A percentile compares a stretch with the other conserved stretches of the same genome.
Conservation (phyloP, 139 green algal genomes). For the Haematococcus lacustris region DNA sequence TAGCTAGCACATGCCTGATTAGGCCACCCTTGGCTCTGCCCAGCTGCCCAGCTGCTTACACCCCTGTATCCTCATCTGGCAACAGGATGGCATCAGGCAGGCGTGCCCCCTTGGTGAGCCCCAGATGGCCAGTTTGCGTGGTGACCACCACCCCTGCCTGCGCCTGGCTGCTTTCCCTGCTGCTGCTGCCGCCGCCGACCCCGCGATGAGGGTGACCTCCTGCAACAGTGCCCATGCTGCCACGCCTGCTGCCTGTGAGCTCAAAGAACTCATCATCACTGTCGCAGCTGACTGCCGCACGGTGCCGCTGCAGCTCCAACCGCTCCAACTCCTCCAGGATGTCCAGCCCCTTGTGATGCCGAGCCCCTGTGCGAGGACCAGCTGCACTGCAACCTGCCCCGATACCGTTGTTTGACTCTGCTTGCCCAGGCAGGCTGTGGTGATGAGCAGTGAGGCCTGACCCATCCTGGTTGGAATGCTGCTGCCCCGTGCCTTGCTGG, state of each 20-base stretch:
- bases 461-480: no score
- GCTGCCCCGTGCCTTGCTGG: no score
- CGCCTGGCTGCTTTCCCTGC: background rate
- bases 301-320: constrained; percentile 19
- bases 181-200: background rate
- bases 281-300: background rate
- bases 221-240: no score
- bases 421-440: no score
- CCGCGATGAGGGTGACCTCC: no score
- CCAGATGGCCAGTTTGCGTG: background rate
- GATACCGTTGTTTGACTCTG: no score
- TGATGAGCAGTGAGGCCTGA: no score
- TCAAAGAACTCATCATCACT: constrained; percentile 14
- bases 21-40: no score
- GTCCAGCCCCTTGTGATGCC: constrained; percentile 5
- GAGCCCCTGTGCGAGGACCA: background rate
- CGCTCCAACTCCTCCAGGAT: constrained; percentile 23
- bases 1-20: no score
- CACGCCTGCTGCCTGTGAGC: no score
- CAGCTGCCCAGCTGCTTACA: no score
- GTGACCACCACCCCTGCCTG: background rate
- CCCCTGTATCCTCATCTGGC: constrained; percentile 4
- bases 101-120: constrained; percentile 13
- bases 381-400: no score
- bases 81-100: constrained; percentile 24